A percentile compares a stretch with the other conserved stretches of the same genome.
These are phyloP conservation scores for Schizochytrium sp. DNA, from an alignment of 108 stramenopile genomes.

Conservation along the genomic window DNA sequence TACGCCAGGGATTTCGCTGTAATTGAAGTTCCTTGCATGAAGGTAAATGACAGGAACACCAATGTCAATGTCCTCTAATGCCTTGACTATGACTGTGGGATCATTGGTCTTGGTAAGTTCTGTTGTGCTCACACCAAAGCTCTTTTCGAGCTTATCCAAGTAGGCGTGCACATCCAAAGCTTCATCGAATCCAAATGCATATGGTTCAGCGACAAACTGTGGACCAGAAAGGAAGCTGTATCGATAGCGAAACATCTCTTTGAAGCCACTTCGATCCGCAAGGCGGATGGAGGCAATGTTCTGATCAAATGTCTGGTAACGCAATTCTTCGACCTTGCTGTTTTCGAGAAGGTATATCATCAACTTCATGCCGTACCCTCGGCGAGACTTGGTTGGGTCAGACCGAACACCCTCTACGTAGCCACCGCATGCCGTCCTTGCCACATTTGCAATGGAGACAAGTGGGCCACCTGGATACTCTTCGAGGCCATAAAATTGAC, in stretches of 20 bases:
- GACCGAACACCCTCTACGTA: conserved; percentile 1
- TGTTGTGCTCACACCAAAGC: not conserved
- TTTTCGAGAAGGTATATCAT: not conserved
- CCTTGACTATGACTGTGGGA: not conserved
- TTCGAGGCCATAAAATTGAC: not conserved
- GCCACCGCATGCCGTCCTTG: not conserved
- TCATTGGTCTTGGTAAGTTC: not conserved
- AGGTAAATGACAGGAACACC: not conserved
- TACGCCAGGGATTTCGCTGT: not conserved
- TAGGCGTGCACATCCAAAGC: not conserved
- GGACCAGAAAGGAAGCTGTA: not conserved
- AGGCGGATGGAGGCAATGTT: not conserved
- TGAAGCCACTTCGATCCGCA: not conserved
- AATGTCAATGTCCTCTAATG: not conserved
- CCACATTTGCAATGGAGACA: not conserved
- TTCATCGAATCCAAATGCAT: not conserved
- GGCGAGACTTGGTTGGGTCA: not conserved
- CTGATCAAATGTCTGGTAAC: conserved; percentile 2
- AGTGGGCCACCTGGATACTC: conserved; percentile 13
- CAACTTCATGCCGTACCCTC: not conserved
- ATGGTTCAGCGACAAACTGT: not conserved
- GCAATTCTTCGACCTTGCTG: not conserved
- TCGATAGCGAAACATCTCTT: not conserved
- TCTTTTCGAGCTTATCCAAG: not conserved
- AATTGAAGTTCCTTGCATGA: not conserved